Evolutionary conservation across 2,329 filamentous ascomycete genomes (phyloP), one percentile per base, ranked within the genome.

Genomic region (Claviceps sp.): DNA sequence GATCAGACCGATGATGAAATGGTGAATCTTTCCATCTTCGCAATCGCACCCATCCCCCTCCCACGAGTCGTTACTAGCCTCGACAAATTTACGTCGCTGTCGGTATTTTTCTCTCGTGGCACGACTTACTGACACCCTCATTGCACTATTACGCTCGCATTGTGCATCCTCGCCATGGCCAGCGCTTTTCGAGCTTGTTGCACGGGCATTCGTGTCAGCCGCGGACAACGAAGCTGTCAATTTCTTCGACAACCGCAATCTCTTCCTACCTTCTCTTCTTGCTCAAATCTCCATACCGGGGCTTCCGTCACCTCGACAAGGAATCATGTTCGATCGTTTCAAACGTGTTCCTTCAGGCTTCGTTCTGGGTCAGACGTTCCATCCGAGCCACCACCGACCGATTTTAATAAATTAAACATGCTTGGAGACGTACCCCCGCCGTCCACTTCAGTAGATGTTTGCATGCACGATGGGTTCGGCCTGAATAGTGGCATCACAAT

Each of bases 361-460:
- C 54, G 53, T 42, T 52, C 55, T 40, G 55, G 56, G 57, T 52
- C 52, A 53, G 45, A 54, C 58, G 42, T 57, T 8, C 63, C 68
- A 2, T 61, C 64, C 9, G 61, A 65, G 14, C 61, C 67, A 6
- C 67, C 69, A 2, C 65, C 67, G 13, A 76, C 76, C 2, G 84
- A 93, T 68, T 88, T 97, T 59, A 72, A 70, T 43, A 76, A 78
- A 14, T 75, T 97, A 57, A 83, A 98, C 65, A 84, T 98, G 6
- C 76, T 97, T 4, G 83, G 80, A 42, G 82, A 81, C 58, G 81
- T 82, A 1, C 85, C 88, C 0, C 74, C 79, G 4, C 93, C 91
- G 0, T 82, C 88, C 0, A 95, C 88, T 0, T 82, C 82, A 2
- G 81, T 98, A 46, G 89, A 96, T 60, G 82, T 85, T 5, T 95